A percentile compares a stretch with the other conserved stretches of the same genome.
Conservation (phyloP, 192 early-diverging fungal genomes). For the Backusella macrospora region DNA sequence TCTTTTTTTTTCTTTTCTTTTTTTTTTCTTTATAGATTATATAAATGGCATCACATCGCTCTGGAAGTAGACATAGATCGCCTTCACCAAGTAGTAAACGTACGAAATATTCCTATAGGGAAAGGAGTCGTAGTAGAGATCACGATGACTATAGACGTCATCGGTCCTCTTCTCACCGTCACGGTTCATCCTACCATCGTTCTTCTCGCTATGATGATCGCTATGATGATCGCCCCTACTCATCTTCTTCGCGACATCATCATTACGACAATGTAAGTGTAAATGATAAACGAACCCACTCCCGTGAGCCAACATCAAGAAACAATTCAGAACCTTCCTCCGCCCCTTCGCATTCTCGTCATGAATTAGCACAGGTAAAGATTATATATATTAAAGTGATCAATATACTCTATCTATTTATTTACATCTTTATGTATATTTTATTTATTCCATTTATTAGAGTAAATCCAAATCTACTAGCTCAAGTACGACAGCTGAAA, state of each 20-base stretch:
- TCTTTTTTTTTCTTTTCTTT: constrained; percentile 18
- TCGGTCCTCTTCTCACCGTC: constrained; percentile 27
- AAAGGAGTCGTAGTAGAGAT: constrained; percentile 52
- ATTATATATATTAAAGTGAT: not conserved
- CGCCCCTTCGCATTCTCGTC: not conserved
- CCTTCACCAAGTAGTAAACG: constrained; percentile 40
- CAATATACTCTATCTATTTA: too few relatives aligned
- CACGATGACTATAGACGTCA: constrained; percentile 43
- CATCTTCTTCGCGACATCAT: constrained; percentile 8
- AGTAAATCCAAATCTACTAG: not conserved
- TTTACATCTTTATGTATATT: not conserved
- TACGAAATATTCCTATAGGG: constrained; percentile 30
- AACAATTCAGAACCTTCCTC: constrained; percentile 27
- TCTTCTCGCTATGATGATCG: constrained; percentile 40
- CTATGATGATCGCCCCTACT: constrained; percentile 16
- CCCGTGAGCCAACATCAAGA: constrained; percentile 29
- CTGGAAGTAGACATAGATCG: constrained; percentile 37
- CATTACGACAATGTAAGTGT: constrained; percentile 31
- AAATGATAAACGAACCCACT: constrained; percentile 27
- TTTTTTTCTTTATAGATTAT: constrained; percentile 20
- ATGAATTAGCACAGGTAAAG: not conserved
- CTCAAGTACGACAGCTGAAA: not conserved
- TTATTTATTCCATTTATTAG: not conserved
- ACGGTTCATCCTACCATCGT: constrained; percentile 27
- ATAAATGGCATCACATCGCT: constrained; percentile 22